A percentile compares a stretch with the other conserved stretches of the same genome.
These are phyloP conservation scores for Aspergillus tubingensis DNA, from an alignment of 2,329 filamentous ascomycete species.

Conservation along the genomic window DNA sequence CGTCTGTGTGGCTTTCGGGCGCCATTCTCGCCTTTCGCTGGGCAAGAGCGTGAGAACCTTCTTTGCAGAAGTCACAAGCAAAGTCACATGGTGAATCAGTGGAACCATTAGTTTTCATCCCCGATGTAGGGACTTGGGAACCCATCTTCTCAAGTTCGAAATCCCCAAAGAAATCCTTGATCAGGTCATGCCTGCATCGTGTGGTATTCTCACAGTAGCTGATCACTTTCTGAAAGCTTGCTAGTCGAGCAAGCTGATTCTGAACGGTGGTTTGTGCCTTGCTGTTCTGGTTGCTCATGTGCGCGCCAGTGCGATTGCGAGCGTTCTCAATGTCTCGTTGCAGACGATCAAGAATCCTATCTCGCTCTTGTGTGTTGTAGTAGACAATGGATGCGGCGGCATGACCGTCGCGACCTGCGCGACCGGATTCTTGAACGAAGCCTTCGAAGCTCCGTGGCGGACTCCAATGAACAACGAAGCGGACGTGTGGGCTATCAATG, in stretches of 20 bases:
- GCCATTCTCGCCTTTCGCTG: constrained; percentile 53
- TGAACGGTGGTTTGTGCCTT: constrained; percentile 24
- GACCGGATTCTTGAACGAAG: constrained; percentile 93
- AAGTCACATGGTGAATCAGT: constrained; percentile 63
- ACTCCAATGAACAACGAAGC: constrained; percentile 94
- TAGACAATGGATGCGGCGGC: constrained; percentile 86
- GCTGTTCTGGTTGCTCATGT: constrained; percentile 44
- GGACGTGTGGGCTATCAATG: constrained; percentile 92
- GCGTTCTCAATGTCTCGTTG: constrained; percentile 45
- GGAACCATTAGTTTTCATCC: constrained; percentile 3
- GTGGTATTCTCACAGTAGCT: constrained; percentile 77
- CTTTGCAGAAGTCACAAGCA: constrained; percentile 79
- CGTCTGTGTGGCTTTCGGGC: constrained; percentile 16
- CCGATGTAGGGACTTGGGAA: constrained; percentile 22
- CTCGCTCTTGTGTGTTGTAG: constrained; percentile 83
- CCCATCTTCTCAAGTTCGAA: constrained; percentile 38
- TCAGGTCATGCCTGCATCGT: constrained; percentile 72
- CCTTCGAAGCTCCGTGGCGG: constrained; percentile 92
- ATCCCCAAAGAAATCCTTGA: constrained; percentile 79
- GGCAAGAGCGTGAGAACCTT: constrained; percentile 58
- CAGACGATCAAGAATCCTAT: constrained; percentile 65
- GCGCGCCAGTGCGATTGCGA: constrained; percentile 30
- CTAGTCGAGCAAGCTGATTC: constrained; percentile 50
- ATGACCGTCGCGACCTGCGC: constrained; percentile 86
- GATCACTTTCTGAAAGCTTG: constrained; percentile 69